Conservation (phyloP, 345 rosid genomes). For the Zanthoxylum bungeanum region DNA sequence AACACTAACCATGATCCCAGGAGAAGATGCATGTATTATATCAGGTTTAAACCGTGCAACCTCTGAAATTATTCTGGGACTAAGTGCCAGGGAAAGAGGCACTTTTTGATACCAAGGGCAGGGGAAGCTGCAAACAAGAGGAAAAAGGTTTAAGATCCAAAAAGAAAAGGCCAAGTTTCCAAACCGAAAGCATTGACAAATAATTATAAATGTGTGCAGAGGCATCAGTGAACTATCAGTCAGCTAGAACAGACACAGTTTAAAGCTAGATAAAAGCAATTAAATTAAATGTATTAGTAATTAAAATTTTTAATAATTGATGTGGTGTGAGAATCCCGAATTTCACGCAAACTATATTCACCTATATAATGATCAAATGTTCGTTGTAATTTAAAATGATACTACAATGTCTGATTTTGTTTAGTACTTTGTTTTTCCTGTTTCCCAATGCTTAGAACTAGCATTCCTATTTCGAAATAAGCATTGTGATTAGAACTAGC, state of each 20-base stretch:
- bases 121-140: conserved; percentile 65
- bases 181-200: neutral
- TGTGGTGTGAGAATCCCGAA: neutral
- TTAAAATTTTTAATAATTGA: no score
- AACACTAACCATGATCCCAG: conserved; percentile 82
- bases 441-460: no score
- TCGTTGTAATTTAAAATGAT: neutral
- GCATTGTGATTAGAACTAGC: neutral
- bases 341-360: neutral
- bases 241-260: neutral
- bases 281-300: neutral
- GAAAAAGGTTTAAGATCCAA: conserved; percentile 14
- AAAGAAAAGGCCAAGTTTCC: neutral
- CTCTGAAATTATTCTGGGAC: conserved; percentile 96
- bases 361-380: neutral
- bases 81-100: conserved; percentile 91
- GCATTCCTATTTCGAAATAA: neutral
- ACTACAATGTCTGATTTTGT: neutral
- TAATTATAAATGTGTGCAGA: neutral
- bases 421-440: neutral
- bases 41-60: conserved; percentile 96
- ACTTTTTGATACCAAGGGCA: conserved; percentile 94
- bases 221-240: neutral
- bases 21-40: conserved; percentile 98
- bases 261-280: neutral